Evolutionary conservation across 352 stramenopile species (phyloP).

Genomic region (Pythium myriotylum): DNA sequence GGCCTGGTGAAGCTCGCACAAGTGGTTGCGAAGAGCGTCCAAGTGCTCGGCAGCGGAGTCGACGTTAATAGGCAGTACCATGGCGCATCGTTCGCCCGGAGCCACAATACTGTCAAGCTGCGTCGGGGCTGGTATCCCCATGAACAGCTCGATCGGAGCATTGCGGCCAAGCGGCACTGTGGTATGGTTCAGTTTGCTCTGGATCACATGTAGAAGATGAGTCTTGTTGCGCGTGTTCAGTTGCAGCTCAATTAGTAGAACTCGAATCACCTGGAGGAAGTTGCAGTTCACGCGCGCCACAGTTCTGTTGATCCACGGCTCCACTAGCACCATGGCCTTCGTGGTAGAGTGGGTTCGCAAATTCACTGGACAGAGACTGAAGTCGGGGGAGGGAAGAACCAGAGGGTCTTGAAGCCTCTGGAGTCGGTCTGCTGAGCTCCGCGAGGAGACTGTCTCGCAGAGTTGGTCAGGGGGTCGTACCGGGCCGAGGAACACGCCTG

Average conservation of each 20-base stretch:
- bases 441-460: too few relatives aligned
- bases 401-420: too few relatives aligned
- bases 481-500: too few relatives aligned
- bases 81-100: not conserved
- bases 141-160: conserved; percentile 18
- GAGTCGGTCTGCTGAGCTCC: too few relatives aligned
- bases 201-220: conserved; percentile 12
- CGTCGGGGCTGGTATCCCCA: not conserved
- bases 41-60: too few relatives aligned
- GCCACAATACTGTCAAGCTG: not conserved
- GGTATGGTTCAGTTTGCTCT: conserved; percentile 8
- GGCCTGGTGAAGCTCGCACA: too few relatives aligned
- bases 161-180: conserved; percentile 3
- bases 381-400: too few relatives aligned
- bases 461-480: too few relatives aligned
- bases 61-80: too few relatives aligned
- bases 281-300: conserved; percentile 20
- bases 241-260: conserved; percentile 16
- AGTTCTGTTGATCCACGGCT: conserved; percentile 22
- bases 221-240: conserved; percentile 15
- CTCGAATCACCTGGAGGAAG: conserved; percentile 21
- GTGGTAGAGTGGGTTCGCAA: too few relatives aligned
- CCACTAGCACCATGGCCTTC: conserved; percentile 3
- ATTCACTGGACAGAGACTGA: too few relatives aligned
- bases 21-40: too few relatives aligned